Conservation (phyloP, 768 basidiomycete genomes). For the Hortiboletus campestris region DNA sequence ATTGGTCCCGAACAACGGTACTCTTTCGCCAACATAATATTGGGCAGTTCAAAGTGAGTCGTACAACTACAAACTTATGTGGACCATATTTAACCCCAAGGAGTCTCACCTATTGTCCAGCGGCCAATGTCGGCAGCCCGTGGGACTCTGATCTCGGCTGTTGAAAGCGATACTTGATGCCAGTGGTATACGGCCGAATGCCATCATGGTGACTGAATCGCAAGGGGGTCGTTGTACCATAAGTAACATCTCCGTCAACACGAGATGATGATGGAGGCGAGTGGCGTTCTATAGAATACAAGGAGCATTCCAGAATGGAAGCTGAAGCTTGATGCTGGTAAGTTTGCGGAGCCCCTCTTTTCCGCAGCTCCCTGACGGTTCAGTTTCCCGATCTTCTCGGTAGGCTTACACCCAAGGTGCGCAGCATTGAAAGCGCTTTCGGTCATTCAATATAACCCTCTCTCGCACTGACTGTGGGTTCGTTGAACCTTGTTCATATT, state of each 20-base stretch:
- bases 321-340: neutral
- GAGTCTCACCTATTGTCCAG: neutral
- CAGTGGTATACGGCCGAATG: constrained; percentile 2
- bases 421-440: constrained; percentile 4
- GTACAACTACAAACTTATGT: neutral
- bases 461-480: neutral
- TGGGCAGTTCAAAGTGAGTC: constrained; percentile 5
- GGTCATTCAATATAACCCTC: neutral
- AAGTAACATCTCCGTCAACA: constrained; percentile 13
- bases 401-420: constrained; percentile 1
- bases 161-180: neutral
- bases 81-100: neutral
- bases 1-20: constrained; percentile 11
- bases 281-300: constrained; percentile 13
- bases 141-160: constrained; percentile 21
- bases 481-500: neutral
- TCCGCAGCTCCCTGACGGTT: constrained; percentile 12
- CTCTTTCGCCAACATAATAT: neutral
- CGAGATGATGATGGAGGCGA: constrained; percentile 19
- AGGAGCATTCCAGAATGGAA: constrained; percentile 15
- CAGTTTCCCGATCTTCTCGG: constrained; percentile 9
- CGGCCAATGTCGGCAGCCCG: constrained; percentile 17
- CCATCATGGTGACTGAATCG: constrained; percentile 13
- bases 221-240: constrained; percentile 1
- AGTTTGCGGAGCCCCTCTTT: constrained; percentile 7